Conservation (phyloP, 1,284 basidiomycete genomes). For the Amylostereum chailletii region DNA sequence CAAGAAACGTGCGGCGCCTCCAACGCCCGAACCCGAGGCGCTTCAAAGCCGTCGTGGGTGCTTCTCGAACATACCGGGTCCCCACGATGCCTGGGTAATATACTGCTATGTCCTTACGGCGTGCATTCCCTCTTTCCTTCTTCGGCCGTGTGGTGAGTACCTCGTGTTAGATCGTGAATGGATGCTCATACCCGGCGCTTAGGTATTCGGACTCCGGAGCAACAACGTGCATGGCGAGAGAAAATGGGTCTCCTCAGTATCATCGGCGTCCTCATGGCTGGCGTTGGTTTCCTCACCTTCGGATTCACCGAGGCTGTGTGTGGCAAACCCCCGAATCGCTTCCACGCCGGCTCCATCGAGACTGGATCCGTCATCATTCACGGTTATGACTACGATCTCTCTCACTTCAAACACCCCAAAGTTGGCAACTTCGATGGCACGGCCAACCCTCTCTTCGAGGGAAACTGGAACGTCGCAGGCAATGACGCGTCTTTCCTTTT, state of each 20-base stretch:
- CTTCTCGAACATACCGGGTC: constrained; percentile 72
- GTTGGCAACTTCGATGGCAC: constrained; percentile 67
- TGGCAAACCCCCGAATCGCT: constrained; percentile 75
- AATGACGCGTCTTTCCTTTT: constrained; percentile 93
- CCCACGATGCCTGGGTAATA: constrained; percentile 92
- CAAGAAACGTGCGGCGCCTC: constrained; percentile 45
- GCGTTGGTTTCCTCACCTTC: constrained; percentile 97
- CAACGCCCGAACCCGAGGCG: constrained; percentile 27
- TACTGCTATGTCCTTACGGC: constrained; percentile 88
- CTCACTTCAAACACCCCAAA: constrained; percentile 75
- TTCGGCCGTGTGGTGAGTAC: constrained; percentile 57
- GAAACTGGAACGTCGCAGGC: constrained; percentile 70
- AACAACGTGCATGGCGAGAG: constrained; percentile 95
- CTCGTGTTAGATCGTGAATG: constrained; percentile 6
- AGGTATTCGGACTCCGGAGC: constrained; percentile 89
- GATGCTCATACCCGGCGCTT: constrained; percentile 3
- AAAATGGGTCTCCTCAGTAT: constrained; percentile 92
- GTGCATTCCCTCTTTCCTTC: constrained; percentile 71
- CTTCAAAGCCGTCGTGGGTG: constrained; percentile 43
- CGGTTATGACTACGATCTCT: constrained; percentile 89
- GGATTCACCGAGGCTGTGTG: constrained; percentile 97
- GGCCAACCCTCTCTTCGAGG: constrained; percentile 77
- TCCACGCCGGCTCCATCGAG: constrained; percentile 71
- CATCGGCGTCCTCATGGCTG: constrained; percentile 78
- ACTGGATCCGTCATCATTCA: constrained; percentile 86